Evolutionary conservation across 352 stramenopile genomes (phyloP).

Genomic region (Blastocystis sp.): DNA sequence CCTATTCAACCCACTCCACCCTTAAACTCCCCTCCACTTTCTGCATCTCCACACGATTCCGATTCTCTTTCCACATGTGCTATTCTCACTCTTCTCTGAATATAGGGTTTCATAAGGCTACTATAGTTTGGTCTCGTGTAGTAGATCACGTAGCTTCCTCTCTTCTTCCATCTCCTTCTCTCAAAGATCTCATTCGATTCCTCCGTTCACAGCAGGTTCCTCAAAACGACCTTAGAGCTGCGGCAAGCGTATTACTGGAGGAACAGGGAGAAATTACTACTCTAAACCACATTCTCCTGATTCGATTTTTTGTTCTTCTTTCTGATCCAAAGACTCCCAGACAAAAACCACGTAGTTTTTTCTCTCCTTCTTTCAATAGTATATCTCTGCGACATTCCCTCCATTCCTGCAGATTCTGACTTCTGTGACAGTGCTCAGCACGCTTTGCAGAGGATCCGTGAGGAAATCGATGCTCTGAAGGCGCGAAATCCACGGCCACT

Average conservation of each 20-base stretch:
- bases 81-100: neutral
- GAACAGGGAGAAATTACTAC: neutral
- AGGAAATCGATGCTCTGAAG: neutral
- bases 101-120: neutral
- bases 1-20: neutral
- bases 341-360: neutral
- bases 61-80: neutral
- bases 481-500: neutral
- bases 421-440: neutral
- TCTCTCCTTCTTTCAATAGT: neutral
- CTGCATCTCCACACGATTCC: neutral
- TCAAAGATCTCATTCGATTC: neutral
- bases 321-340: neutral
- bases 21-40: neutral
- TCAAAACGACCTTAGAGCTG: neutral
- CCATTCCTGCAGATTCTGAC: neutral
- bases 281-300: neutral
- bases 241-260: neutral
- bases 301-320: neutral
- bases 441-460: neutral
- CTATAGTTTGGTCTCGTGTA: neutral
- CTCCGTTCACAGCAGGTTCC: neutral
- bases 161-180: neutral
- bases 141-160: neutral
- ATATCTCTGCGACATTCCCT: neutral